Base-by-base conservation (phyloP, 768 basidiomycete genomes). In the Jaapia argillacea region DNA sequence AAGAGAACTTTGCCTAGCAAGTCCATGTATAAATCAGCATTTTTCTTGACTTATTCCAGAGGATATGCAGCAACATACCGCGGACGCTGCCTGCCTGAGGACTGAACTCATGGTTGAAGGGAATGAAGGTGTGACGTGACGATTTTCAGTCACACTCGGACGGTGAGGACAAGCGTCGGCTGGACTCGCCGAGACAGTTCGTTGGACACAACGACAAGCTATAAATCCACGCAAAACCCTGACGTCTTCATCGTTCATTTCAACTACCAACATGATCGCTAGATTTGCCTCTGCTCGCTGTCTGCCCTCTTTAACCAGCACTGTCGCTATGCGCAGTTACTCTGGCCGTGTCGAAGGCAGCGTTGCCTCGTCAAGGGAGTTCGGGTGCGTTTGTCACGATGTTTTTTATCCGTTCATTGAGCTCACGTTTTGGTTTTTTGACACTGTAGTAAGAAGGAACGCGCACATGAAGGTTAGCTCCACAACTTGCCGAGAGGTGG, bases 41-140 rank as follows among this genome's bases (percentile, higher is more conserved):
- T 22, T 38, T 33, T 16, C 31, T 16, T 33, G n/a, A 10, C 31
- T 10, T 16, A 16, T 16, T 33, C 31, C 37, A 38, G 21, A 7
- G 7, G 21, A 35, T 53, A 27, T 3, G 12, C 22, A 36, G 22
- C 40, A n/a, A 67, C 70, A 49, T 58, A 77, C 76, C 54, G 66
- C 65, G 54, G 50, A 54, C 40, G 68, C 66, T 54, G 74, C 71
- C 63, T 79, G 77, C 60, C 77, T 71, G 64, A 84, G 66, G 66
- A 84, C 64, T 33, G 72, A 66, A 51, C 77, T 81, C 81, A 85
- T 85, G 71, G 68, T 71, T 60, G 67, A 63, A 49, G 60, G 60
- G 58, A 65, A 61, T 62, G 65, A 63, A 61, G 64, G 50, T 39
- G 40, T 61, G 70, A 69, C 65, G 70, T 74, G 67, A 54, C 47